These are phyloP conservation scores for Sphaerobolus stellatus DNA, from an alignment of 1,284 basidiomycete species.

Conservation along the genomic window DNA sequence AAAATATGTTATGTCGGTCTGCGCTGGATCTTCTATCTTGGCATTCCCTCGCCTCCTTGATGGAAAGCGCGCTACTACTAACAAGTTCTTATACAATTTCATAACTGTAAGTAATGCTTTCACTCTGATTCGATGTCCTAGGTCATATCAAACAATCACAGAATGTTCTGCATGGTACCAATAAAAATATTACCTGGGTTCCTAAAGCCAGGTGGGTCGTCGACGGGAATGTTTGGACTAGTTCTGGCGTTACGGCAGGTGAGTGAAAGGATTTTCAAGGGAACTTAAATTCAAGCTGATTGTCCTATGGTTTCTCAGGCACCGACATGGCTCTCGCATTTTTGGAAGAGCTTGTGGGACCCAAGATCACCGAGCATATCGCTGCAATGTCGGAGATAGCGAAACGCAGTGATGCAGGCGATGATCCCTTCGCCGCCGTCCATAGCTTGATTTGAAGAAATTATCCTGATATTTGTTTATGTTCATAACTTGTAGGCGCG, in stretches of 20 bases:
- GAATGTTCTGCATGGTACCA: background rate
- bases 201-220: background rate
- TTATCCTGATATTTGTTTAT: no score
- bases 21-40: constrained; percentile 10
- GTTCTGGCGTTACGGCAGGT: background rate
- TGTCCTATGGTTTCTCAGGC: background rate
- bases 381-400: background rate
- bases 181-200: background rate
- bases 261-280: background rate
- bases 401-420: background rate
- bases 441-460: constrained; percentile 14
- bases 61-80: constrained; percentile 11
- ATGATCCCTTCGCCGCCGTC: background rate
- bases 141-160: background rate
- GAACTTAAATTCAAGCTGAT: background rate
- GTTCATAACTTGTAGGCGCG: no score
- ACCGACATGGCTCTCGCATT: background rate
- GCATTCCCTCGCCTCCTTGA: constrained; percentile 12
- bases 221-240: constrained; percentile 3
- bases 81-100: constrained; percentile 4
- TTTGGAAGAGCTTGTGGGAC: background rate
- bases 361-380: background rate
- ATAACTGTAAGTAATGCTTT: background rate
- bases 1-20: constrained; percentile 14
- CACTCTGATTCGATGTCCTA: background rate